Percentiles rank a stretch among this genome's conserved stretches.
Evolutionary conservation across 2,329 filamentous ascomycete species (phyloP).

Genomic region (Calonectria honghensis): DNA sequence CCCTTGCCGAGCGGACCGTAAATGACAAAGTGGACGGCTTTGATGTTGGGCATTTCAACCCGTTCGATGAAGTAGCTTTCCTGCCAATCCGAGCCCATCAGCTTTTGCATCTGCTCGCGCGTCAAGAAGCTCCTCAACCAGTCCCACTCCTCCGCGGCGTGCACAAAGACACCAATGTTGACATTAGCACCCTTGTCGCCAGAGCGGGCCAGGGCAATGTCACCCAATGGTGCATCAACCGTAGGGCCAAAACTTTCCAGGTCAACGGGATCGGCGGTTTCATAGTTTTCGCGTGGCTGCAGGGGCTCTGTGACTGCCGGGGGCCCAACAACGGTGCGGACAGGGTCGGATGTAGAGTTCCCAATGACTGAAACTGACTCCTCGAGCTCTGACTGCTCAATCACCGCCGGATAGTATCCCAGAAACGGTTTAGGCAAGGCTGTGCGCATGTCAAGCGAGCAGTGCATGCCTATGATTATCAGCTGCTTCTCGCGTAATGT

Average conservation of each 20-base stretch:
- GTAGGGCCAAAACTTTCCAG: slow-evolving; percentile 54
- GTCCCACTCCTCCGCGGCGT: slow-evolving; percentile 64
- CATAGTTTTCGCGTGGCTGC: slow-evolving; percentile 49
- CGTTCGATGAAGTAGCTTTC: background rate
- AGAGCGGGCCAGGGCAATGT: slow-evolving; percentile 57
- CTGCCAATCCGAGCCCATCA: slow-evolving; percentile 55
- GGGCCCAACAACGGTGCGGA: background rate
- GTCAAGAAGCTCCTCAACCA: slow-evolving; percentile 67
- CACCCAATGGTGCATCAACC: slow-evolving; percentile 54
- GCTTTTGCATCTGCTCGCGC: slow-evolving; percentile 59
- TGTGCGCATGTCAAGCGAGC: slow-evolving; percentile 4
- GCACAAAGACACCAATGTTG: slow-evolving; percentile 68
- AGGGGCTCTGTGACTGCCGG: background rate
- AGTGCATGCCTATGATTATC: slow-evolving; percentile 2
- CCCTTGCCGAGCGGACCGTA: slow-evolving; percentile 1
- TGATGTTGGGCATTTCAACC: slow-evolving; percentile 11
- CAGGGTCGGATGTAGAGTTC: background rate
- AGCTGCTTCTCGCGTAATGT: background rate
- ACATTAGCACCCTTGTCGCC: slow-evolving; percentile 66
- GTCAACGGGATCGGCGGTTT: slow-evolving; percentile 53
- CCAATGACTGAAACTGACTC: background rate
- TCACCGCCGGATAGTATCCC: background rate
- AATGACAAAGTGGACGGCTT: background rate
- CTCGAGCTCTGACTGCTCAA: background rate
- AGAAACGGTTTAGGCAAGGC: background rate